phyloP scores from a whole-genome alignment of 345 rosid species.

The Pugionium cornutum region DNA sequence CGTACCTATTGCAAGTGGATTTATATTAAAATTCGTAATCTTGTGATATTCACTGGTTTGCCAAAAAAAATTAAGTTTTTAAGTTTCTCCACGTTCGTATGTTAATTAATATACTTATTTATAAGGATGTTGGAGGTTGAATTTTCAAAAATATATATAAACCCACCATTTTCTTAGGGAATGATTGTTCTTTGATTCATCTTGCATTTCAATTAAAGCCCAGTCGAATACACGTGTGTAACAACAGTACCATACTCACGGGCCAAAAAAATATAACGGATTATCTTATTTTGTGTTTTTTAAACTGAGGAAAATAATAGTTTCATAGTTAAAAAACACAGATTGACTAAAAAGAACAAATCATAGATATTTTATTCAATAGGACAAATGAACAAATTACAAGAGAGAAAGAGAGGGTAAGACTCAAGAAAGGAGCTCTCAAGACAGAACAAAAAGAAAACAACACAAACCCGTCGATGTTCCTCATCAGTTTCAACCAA shows the following conservation, averaged over 20 bases:
- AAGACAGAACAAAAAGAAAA: slow-evolving; percentile 14
- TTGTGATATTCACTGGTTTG: slow-evolving; percentile 4
- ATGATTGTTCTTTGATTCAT: slow-evolving; percentile 15
- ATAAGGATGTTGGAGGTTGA: not conserved
- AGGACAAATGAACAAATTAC: slow-evolving; percentile 24
- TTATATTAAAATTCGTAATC: not conserved
- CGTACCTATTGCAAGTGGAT: not conserved
- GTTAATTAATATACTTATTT: not conserved
- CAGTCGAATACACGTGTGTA: slow-evolving; percentile 16
- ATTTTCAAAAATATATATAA: not conserved
- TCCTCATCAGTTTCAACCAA: not conserved
- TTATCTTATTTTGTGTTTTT: slow-evolving; percentile 20
- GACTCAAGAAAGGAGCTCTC: slow-evolving; percentile 15
- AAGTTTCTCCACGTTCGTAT: not conserved
- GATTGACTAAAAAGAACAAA: not conserved
- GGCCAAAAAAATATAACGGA: not conserved
- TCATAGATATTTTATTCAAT: slow-evolving; percentile 22
- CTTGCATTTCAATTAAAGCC: not conserved
- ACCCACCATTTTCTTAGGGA: not conserved
- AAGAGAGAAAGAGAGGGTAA: slow-evolving; percentile 5
- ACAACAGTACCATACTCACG: slow-evolving; percentile 12
- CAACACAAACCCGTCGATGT: slow-evolving; percentile 13
- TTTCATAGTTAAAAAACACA: not conserved
- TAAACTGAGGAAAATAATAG: not conserved
- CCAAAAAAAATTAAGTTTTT: not conserved